phyloP scores from a whole-genome alignment of 495 filamentous ascomycete species.

The Durotheca rogersii region DNA sequence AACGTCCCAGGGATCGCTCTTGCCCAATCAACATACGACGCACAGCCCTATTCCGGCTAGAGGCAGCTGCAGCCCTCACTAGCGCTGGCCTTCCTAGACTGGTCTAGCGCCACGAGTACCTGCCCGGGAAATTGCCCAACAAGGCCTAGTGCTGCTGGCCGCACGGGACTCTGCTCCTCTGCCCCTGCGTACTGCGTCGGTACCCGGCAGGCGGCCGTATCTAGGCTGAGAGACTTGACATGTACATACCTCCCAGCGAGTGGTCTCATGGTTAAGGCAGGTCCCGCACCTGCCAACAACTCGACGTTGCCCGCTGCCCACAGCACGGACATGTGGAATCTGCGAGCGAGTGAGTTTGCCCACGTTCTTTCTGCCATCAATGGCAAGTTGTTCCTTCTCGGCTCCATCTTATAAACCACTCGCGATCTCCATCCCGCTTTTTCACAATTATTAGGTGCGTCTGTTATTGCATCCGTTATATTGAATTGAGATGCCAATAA shows the following conservation, averaged over 20 bases:
- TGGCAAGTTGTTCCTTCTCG: background rate
- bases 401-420: background rate
- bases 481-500: background rate
- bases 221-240: too few species aligned
- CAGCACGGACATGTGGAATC: background rate
- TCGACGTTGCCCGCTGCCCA: too few species aligned
- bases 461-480: background rate
- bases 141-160: background rate
- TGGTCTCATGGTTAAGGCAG: too few species aligned
- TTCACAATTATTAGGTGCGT: background rate
- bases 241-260: too few species aligned
- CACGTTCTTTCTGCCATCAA: background rate
- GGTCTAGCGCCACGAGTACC: too few species aligned
- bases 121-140: background rate
- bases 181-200: too few species aligned
- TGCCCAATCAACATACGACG: conserved; percentile 28
- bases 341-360: background rate
- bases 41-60: conserved; percentile 16
- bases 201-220: too few species aligned
- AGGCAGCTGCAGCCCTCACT: conserved; percentile 13
- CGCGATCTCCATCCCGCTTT: background rate
- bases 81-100: background rate
- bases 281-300: background rate
- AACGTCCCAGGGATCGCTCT: background rate
- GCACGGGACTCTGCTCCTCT: too few species aligned